Evolutionary conservation across 305 asterid genomes (phyloP).

Genomic region (Stenogyne calaminthoides): DNA sequence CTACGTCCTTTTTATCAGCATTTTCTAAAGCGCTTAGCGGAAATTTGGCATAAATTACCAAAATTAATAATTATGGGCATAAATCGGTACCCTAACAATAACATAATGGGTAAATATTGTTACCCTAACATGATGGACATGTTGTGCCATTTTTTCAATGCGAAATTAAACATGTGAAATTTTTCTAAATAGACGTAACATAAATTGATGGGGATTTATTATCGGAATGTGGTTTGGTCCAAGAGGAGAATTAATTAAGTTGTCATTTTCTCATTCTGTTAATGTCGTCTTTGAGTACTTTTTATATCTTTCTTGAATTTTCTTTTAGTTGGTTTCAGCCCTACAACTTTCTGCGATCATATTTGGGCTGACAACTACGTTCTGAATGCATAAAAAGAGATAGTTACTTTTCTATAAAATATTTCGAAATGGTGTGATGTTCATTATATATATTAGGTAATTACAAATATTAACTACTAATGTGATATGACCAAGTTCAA

Average conservation of each 20-base stretch:
- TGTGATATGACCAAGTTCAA: no score
- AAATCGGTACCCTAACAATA: no score
- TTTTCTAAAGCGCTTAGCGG: no score
- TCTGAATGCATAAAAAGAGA: not conserved
- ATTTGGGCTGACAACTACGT: not conserved
- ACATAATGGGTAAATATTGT: no score
- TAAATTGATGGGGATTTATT: not conserved
- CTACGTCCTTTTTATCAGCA: no score
- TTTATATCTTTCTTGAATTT: not conserved
- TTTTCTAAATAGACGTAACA: not conserved
- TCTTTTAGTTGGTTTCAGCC: not conserved
- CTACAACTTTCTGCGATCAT: not conserved
- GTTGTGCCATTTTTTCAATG: no score
- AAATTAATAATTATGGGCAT: no score
- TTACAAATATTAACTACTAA: not conserved
- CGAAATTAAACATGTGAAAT: not conserved
- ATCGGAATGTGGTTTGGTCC: not conserved
- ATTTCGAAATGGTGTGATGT: not conserved
- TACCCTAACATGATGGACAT: no score
- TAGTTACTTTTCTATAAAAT: not conserved
- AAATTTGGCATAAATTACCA: no score
- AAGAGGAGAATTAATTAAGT: not conserved
- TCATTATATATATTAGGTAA: not conserved
- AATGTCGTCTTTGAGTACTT: not conserved
- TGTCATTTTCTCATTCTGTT: constrained; percentile 2